These are phyloP conservation scores for Cercophora samala DNA, from an alignment of 495 filamentous ascomycete genomes.

Conservation along the genomic window DNA sequence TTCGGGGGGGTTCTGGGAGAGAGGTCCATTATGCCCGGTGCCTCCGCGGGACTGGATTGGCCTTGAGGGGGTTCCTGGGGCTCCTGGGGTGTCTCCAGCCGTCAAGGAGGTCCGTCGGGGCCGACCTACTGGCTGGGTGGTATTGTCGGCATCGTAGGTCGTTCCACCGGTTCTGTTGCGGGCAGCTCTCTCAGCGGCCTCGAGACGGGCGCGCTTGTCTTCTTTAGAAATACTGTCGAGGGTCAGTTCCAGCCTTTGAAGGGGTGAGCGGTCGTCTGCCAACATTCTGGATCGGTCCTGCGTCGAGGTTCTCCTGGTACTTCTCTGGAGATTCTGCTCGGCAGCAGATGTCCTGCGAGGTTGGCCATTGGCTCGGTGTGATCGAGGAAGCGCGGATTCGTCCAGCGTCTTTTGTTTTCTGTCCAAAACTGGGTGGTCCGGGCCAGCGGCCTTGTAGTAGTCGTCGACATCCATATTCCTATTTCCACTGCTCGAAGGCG, in stretches of 20 bases:
- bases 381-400: conserved; percentile 25
- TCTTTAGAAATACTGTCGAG: conserved; percentile 88
- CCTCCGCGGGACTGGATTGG: conserved; percentile 9
- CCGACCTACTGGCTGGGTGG: conserved; percentile 18
- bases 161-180: conserved; percentile 46
- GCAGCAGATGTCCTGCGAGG: conserved; percentile 32
- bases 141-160: conserved; percentile 16
- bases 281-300: conserved; percentile 48
- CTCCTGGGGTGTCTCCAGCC: conserved; percentile 20
- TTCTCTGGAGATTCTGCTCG: conserved; percentile 29
- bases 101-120: conserved; percentile 17
- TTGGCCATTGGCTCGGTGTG: conserved; percentile 26
- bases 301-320: conserved; percentile 25
- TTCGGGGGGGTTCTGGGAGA: conserved; percentile 38
- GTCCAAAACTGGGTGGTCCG: conserved; percentile 35
- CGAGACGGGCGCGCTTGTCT: conserved; percentile 76
- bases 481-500: conserved; percentile 42
- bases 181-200: conserved; percentile 63
- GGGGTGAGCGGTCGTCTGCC: conserved; percentile 76
- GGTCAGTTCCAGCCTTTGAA: conserved; percentile 87
- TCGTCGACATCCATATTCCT: conserved; percentile 43
- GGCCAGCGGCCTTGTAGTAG: conserved; percentile 35
- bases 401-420: conserved; percentile 32
- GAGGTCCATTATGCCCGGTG: conserved; percentile 28
- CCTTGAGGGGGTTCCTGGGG: conserved; percentile 25